Evolutionary conservation across 495 filamentous ascomycete species (phyloP), one percentile per base, ranked within the genome.

Genomic region (Penicillium robsamsonii): DNA sequence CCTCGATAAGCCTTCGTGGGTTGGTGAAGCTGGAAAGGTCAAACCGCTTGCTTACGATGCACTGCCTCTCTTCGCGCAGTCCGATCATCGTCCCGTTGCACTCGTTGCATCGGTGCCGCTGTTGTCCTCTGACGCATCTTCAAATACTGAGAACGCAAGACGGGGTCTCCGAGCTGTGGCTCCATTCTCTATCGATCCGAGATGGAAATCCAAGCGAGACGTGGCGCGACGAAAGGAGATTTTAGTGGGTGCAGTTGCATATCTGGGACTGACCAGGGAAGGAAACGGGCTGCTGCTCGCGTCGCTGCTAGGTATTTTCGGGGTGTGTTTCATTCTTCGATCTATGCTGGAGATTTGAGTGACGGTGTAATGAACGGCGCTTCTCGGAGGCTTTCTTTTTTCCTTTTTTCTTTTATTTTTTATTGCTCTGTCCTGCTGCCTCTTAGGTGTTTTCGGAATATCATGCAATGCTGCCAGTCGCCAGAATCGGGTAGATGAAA

Each of bases 21-120:
- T 78, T 37, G 61, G 59, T 27, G 58, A 67, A 15, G 52, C 52
- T 3, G 46, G 68, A 38, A 42, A 60, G 56, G 59, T 81, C 85
- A 45, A 71, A 70, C 22, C 86, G 1, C 63, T 75, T 12, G 77
- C 72, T 33, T 98, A 98, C 61, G 76, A 83, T 43, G 83, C 88
- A 7, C 75, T 96, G 8, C 90, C 91, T 1, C 66, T 91, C 0
- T 81, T 94, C 50, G 76, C 78, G 15, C 87, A 88, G 15, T 91
- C 87, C 31, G 94, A 98, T 69, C 94, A 98, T 63, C 84, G 89
- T 13, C 81, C 92, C 4, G 92, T 96, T 1, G 87, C 84, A 11
- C 77, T 93, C 13, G 76, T 84, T 4, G 73, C 85, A 10, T 64
- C 73, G 5, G 75, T 95, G 13, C 85, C 88, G 1, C 61, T 85